phyloP scores from a whole-genome alignment of 371 early-diverging fungal species.

The Quaeritorhiza haematococci region DNA sequence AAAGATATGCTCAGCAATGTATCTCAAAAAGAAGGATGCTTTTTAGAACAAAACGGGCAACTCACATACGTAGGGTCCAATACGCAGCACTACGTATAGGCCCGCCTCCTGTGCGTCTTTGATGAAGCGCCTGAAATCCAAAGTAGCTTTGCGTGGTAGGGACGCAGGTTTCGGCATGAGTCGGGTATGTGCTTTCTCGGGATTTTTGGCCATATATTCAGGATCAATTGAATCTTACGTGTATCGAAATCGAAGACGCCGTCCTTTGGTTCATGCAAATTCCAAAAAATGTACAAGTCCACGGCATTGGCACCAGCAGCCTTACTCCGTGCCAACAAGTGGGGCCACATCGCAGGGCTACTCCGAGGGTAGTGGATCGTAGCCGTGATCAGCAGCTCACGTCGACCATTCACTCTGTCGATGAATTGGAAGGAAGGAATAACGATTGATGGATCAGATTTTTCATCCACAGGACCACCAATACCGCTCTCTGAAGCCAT shows the following conservation, averaged over 20 bases:
- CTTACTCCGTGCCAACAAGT: constrained; percentile 34
- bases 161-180: too few relatives aligned
- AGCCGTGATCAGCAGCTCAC: constrained; percentile 7
- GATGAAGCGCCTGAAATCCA: too few relatives aligned
- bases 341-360: constrained; percentile 44
- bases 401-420: too few relatives aligned
- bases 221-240: constrained; percentile 9
- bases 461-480: too few relatives aligned
- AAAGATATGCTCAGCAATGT: background rate
- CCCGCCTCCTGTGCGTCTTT: constrained; percentile 31
- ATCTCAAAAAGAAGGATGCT: background rate
- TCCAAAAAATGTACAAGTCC: constrained; percentile 60
- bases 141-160: constrained; percentile 37
- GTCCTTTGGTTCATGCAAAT: constrained; percentile 42
- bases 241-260: constrained; percentile 43
- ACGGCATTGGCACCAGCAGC: constrained; percentile 42
- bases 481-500: too few relatives aligned
- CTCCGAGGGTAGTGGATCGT: constrained; percentile 51
- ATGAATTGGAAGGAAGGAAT: too few relatives aligned
- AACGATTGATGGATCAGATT: too few relatives aligned
- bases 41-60: background rate
- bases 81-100: constrained; percentile 42
- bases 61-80: constrained; percentile 51
- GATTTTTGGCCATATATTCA: too few relatives aligned
- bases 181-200: too few relatives aligned